Conservation (phyloP, 2,329 filamentous ascomycete genomes). For the Colletotrichum sp. region DNA sequence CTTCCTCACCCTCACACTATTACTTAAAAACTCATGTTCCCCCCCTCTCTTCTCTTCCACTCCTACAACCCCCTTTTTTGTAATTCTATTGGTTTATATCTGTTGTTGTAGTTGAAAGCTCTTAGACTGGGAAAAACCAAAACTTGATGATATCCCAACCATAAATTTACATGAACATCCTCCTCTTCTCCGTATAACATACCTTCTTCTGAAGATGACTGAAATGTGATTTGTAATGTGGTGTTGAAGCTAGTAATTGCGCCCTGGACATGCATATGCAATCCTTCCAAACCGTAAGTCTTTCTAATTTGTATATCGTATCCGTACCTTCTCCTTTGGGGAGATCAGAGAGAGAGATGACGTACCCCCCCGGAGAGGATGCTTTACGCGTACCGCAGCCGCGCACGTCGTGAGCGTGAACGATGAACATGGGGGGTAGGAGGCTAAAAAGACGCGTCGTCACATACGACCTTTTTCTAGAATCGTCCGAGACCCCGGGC, state of each 20-base stretch:
- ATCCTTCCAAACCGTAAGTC: neutral
- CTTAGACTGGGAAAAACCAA: neutral
- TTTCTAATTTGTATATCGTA: neutral
- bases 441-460: constrained; percentile 2
- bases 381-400: constrained; percentile 10
- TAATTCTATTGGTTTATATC: constrained; percentile 4
- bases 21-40: neutral
- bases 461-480: neutral
- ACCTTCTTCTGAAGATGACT: too few relatives aligned
- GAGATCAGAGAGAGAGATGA: neutral
- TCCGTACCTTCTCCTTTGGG: neutral
- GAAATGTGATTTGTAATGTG: neutral
- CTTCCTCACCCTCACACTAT: neutral
- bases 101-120: neutral
- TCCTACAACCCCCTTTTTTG: neutral
- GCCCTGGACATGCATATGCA: neutral
- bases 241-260: neutral
- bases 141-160: neutral
- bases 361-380: neutral
- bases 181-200: neutral
- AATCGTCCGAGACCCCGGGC: neutral
- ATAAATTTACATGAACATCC: neutral
- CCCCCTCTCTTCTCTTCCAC: neutral
- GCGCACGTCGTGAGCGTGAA: neutral
- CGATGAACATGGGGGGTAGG: neutral